Conservation (phyloP, 805 yeast genomes). For the Starmerella scarabaei region DNA sequence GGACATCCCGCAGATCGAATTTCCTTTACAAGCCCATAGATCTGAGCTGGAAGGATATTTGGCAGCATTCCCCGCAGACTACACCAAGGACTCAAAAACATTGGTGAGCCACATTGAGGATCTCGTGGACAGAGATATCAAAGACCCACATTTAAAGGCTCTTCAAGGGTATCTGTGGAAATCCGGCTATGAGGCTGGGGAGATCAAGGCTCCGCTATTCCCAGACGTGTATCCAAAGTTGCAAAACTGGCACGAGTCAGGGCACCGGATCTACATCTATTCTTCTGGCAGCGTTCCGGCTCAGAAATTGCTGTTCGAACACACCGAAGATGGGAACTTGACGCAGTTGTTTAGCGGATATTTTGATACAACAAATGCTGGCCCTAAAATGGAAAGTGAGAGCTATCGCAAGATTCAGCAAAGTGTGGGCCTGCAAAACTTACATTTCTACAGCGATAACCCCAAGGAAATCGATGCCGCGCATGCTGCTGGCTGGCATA, state of each 20-base stretch:
- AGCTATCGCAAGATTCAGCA: constrained; percentile 49
- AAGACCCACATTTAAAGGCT: constrained; percentile 62
- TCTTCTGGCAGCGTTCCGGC: constrained; percentile 86
- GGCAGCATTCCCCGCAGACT: constrained; percentile 35
- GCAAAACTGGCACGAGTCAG: constrained; percentile 29
- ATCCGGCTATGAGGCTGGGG: constrained; percentile 64
- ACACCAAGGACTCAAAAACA: constrained; percentile 22
- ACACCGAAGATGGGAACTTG: constrained; percentile 36
- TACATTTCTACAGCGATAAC: constrained; percentile 70
- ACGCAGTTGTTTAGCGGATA: constrained; percentile 50
- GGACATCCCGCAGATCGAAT: constrained; percentile 15
- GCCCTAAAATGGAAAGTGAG: constrained; percentile 44
- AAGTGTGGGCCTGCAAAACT: constrained; percentile 30
- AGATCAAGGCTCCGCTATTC: constrained; percentile 63
- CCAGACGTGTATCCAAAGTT: constrained; percentile 55
- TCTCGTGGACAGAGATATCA: constrained; percentile 54
- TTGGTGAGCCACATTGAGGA: constrained; percentile 39
- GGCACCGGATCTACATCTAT: constrained; percentile 51
- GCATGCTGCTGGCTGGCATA: constrained; percentile 43
- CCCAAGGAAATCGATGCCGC: constrained; percentile 71
- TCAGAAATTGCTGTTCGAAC: constrained; percentile 57
- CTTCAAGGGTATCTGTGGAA: constrained; percentile 81
- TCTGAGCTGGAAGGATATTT: constrained; percentile 27
- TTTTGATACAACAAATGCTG: constrained; percentile 76
- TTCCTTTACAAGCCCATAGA: constrained; percentile 23